Conservation (phyloP, 768 basidiomycete species). For the Russula sp. region DNA sequence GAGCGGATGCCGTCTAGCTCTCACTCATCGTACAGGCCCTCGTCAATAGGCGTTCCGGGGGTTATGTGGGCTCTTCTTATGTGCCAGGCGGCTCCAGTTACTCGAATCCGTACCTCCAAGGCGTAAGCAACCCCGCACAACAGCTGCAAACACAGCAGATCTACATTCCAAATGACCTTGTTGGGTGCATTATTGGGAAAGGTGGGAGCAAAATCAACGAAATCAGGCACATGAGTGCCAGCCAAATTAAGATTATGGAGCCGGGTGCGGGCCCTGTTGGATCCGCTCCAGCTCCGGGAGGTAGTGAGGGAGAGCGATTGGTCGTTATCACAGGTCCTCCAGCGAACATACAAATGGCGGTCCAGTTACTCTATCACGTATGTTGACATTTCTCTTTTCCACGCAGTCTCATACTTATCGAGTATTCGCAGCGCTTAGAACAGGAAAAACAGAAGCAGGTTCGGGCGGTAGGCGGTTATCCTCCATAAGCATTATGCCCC, state of each 20-base stretch:
- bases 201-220: slow-evolving; percentile 99
- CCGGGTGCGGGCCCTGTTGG: slow-evolving; percentile 77
- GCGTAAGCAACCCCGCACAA: slow-evolving; percentile 41
- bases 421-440: slow-evolving; percentile 61
- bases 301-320: slow-evolving; percentile 82
- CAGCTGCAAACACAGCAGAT: slow-evolving; percentile 96
- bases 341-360: slow-evolving; percentile 93
- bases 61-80: slow-evolving; percentile 55
- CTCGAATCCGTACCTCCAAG: slow-evolving; percentile 43
- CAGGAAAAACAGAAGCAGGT: slow-evolving; percentile 88
- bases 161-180: slow-evolving; percentile 96
- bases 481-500: slow-evolving; percentile 16
- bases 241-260: slow-evolving; percentile 98
- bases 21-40: slow-evolving; percentile 66
- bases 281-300: slow-evolving; percentile 65
- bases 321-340: slow-evolving; percentile 98
- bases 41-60: slow-evolving; percentile 50
- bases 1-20: slow-evolving; percentile 73
- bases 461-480: slow-evolving; percentile 35
- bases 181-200: slow-evolving; percentile 97
- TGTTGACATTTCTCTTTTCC: slow-evolving; percentile 34
- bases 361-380: slow-evolving; percentile 85
- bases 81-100: slow-evolving; percentile 71
- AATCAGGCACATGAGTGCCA: slow-evolving; percentile 91
- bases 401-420: background rate